A percentile compares a stretch with the other conserved stretches of the same genome.
These are phyloP conservation scores for Chamaecrista fasciculata DNA, from an alignment of 306 rosid species.

Conservation along the genomic window DNA sequence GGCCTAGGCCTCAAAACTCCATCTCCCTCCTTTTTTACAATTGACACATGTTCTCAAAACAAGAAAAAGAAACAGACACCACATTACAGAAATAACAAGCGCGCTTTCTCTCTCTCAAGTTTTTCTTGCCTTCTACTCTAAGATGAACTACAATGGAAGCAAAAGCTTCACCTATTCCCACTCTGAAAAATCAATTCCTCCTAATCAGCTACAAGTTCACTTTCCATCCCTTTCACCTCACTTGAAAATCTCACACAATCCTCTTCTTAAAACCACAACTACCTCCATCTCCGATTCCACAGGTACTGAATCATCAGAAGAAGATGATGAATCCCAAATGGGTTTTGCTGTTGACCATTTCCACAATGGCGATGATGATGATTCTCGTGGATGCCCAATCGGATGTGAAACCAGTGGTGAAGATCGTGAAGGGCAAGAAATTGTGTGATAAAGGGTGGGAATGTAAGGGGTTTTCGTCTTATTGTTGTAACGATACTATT, in stretches of 20 bases:
- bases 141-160: conserved; percentile 53
- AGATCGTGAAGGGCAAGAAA: conserved; percentile 71
- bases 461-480: conserved; percentile 66
- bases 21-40: conserved; percentile 11
- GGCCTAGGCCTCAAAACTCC: not conserved
- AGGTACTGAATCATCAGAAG: too few relatives aligned
- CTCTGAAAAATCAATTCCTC: conserved; percentile 51
- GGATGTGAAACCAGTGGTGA: conserved; percentile 50
- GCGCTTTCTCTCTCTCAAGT: not conserved
- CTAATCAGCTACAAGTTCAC: conserved; percentile 53
- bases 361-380: conserved; percentile 19
- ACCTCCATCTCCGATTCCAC: conserved; percentile 20
- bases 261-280: conserved; percentile 21
- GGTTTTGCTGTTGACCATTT: conserved; percentile 36
- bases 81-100: too few relatives aligned
- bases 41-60: too few relatives aligned
- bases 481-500: conserved; percentile 83
- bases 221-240: conserved; percentile 64
- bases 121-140: conserved; percentile 4
- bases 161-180: conserved; percentile 42
- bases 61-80: too few relatives aligned
- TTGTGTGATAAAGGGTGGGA: conserved; percentile 89
- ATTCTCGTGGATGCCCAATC: conserved; percentile 33
- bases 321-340: conserved; percentile 57
- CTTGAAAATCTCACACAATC: conserved; percentile 17